These are phyloP conservation scores for Monosporascus sp. DNA, from an alignment of 2,329 filamentous ascomycete genomes.

Conservation along the genomic window DNA sequence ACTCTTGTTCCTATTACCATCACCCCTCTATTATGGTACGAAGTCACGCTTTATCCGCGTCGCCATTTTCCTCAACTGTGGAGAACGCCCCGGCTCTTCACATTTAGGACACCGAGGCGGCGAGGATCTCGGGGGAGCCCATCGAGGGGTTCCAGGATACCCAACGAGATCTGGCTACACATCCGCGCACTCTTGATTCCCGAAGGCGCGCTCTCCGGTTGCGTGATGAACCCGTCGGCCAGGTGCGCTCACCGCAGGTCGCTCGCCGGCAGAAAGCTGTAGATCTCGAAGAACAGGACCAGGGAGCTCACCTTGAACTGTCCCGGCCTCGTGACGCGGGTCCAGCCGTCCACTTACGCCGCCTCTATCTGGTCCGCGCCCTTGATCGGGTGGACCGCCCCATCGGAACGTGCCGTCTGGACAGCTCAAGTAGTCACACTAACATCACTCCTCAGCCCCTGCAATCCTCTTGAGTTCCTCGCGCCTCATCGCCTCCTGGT, in stretches of 20 bases:
- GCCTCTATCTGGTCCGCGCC: conserved; percentile 8
- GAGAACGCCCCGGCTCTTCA: too few species aligned
- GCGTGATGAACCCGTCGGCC: conserved; percentile 5
- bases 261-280: conserved; percentile 21
- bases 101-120: conserved; percentile 1
- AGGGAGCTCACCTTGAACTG: conserved; percentile 11
- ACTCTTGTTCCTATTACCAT: too few species aligned
- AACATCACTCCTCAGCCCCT: too few species aligned
- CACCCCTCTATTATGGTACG: too few species aligned
- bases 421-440: too few species aligned
- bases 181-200: conserved; percentile 12
- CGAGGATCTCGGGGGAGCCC: conserved; percentile 15
- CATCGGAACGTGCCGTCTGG: neutral
- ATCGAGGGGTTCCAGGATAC: conserved; percentile 14
- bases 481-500: too few species aligned
- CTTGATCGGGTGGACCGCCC: conserved; percentile 6
- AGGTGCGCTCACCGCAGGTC: conserved; percentile 13
- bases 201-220: conserved; percentile 14
- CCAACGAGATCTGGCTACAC: conserved; percentile 18
- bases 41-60: too few species aligned
- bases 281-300: conserved; percentile 25
- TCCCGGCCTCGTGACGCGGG: conserved; percentile 9
- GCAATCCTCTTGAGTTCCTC: too few species aligned
- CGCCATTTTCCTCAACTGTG: too few species aligned
- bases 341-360: conserved; percentile 20